phyloP scores from a whole-genome alignment of 768 basidiomycete species.

The Rhizopogon sp. region DNA sequence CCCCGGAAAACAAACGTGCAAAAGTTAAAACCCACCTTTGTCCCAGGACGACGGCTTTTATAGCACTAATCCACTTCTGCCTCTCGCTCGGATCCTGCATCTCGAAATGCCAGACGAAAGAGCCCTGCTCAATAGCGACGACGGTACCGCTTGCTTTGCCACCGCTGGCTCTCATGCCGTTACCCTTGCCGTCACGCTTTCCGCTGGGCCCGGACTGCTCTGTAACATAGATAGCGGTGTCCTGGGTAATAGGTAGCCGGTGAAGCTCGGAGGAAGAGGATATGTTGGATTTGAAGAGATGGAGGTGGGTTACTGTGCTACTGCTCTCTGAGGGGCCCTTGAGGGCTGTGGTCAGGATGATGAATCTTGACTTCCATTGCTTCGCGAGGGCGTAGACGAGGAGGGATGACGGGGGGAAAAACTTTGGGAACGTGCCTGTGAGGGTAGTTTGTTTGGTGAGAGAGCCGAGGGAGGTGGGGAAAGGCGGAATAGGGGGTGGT shows the following conservation, averaged over 20 bases:
- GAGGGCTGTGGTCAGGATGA: constrained; percentile 46
- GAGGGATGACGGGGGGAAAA: constrained; percentile 61
- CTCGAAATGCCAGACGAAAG: constrained; percentile 68
- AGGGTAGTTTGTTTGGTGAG: constrained; percentile 50
- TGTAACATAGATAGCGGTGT: constrained; percentile 65
- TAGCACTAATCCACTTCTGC: constrained; percentile 70
- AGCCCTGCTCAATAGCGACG: constrained; percentile 33
- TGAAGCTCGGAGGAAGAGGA: constrained; percentile 68
- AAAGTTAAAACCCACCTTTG: constrained; percentile 27
- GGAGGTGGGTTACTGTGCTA: constrained; percentile 47
- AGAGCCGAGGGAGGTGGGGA: constrained; percentile 52
- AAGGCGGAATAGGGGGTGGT: constrained; percentile 38
- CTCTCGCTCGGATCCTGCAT: constrained; percentile 56
- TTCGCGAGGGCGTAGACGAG: constrained; percentile 69
- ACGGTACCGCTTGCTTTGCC: background rate
- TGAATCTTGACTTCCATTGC: constrained; percentile 64
- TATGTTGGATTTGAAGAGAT: constrained; percentile 63
- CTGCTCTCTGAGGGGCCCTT: constrained; percentile 17
- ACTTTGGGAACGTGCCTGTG: constrained; percentile 57
- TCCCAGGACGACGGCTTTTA: constrained; percentile 67
- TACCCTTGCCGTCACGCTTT: constrained; percentile 2
- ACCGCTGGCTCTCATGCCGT: background rate
- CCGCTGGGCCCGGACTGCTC: background rate
- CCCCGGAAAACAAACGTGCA: too few species aligned
- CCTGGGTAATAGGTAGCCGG: constrained; percentile 69